These are phyloP conservation scores for Berkeleyomyces basicola DNA, from an alignment of 2,329 filamentous ascomycete species.

Conservation along the genomic window DNA sequence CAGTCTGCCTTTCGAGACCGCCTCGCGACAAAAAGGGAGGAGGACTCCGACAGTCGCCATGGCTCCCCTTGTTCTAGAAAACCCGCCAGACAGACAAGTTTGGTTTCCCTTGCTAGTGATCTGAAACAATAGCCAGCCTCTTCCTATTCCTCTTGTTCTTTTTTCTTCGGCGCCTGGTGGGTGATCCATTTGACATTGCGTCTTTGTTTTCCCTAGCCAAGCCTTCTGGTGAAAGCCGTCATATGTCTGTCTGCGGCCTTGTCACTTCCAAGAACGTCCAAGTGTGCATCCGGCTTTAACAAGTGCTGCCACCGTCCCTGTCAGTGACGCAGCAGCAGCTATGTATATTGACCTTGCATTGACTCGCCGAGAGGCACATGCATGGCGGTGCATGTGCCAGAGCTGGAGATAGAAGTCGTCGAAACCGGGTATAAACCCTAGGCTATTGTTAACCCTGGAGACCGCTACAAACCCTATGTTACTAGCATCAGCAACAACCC, in stretches of 20 bases:
- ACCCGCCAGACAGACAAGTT: neutral
- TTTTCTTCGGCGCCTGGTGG: neutral
- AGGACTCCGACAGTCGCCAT: neutral
- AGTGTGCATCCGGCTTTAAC: no score
- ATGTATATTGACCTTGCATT: no score
- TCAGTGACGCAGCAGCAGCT: no score
- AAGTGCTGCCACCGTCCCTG: no score
- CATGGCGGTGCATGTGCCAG: no score
- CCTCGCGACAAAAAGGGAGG: neutral
- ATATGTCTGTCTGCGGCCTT: neutral
- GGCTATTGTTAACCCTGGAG: neutral
- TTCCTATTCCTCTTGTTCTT: neutral
- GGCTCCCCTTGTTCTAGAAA: neutral
- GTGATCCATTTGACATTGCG: no score
- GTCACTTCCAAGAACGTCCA: no score
- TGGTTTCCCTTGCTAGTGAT: neutral
- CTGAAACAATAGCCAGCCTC: neutral
- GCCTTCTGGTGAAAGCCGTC: no score
- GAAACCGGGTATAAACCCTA: neutral
- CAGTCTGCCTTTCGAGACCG: neutral
- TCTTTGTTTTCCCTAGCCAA: no score
- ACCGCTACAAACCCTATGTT: neutral
- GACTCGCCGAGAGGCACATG: no score
- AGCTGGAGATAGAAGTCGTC: neutral
- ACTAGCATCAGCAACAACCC: no score